Conservation (phyloP, 2,329 filamentous ascomycete species). For the Neospermospora avenae region DNA sequence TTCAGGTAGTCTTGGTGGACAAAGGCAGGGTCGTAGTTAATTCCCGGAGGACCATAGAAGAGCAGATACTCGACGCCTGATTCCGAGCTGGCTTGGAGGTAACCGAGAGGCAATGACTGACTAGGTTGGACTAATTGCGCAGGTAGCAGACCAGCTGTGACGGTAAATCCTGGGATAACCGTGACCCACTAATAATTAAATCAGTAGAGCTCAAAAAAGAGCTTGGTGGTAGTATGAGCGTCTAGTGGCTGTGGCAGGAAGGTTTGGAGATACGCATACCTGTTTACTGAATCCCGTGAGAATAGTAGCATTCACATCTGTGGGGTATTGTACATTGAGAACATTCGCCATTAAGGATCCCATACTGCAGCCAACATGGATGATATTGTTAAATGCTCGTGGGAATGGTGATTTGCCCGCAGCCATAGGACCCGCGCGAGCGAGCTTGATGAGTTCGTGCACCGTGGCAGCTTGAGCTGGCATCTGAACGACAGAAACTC, state of each 20-base stretch:
- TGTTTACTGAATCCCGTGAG: constrained; percentile 24
- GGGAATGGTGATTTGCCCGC: constrained; percentile 14
- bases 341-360: constrained; percentile 23
- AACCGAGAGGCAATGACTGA: constrained; percentile 14
- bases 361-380: constrained; percentile 26
- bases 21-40: constrained; percentile 12
- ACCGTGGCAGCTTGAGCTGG: constrained; percentile 28
- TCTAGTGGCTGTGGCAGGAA: neutral
- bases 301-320: constrained; percentile 26
- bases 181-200: neutral
- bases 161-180: constrained; percentile 12
- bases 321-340: constrained; percentile 24
- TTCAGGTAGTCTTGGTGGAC: constrained; percentile 13
- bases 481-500: constrained; percentile 25
- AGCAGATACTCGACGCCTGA: constrained; percentile 14
- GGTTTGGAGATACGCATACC: neutral
- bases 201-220: neutral
- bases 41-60: constrained; percentile 13
- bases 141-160: constrained; percentile 16
- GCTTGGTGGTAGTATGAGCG: neutral
- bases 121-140: constrained; percentile 6
- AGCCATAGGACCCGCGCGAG: neutral
- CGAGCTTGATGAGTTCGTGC: constrained; percentile 23
- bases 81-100: constrained; percentile 13
- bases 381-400: constrained; percentile 23